Evolutionary conservation across 202 grass and related monocot species (phyloP), one percentile per base, ranked within the genome.

Genomic region (Zoysia matrella): DNA sequence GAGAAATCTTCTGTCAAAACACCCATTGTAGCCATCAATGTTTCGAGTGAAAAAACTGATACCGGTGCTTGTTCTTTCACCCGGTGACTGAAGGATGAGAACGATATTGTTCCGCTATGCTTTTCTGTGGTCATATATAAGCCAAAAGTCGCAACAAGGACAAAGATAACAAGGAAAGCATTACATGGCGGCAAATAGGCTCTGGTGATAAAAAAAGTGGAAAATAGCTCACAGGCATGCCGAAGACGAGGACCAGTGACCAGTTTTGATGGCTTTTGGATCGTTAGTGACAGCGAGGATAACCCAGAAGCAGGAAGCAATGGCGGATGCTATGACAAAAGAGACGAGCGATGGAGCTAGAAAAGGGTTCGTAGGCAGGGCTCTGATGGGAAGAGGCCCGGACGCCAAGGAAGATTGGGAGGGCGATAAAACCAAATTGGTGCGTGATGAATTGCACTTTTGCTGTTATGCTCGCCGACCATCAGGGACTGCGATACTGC

Each of bases 181-280:
- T 87, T 60, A 11, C 72, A 49, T 57, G 76, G 51, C 1, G 89
- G 89, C 55, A 95, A 69, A 64, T 80, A 83, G 70, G 89, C 88
- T 77, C 80, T 54, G 8, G 7, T 66, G 56, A 89, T 54, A 30
- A 92, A 90, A 42, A 22, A 22, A 22, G 76, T 64, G 16, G 89
- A 84, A 80, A 98, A 89, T 57, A 98, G 57, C 45, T 85, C 85
- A 18, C 84, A 79, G 4, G 89, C 96, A 72, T 98, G 91, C 40
- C 47, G 87, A 53, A 95, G 87, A 7, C 96, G 90, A 43, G 86
- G 90, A 5, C 77, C 87, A 22, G 86, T 87, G 65, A 92, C 87
- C 96, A 92, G 95, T 82, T 66, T 88, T 93, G 87, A 99, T 85
- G 67, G 96, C 91, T 87, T 88, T 90, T 53, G 57, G 40, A 60